Evolutionary conservation across 2,329 filamentous ascomycete genomes (phyloP).

Genomic region (Cordyceps cicadae): DNA sequence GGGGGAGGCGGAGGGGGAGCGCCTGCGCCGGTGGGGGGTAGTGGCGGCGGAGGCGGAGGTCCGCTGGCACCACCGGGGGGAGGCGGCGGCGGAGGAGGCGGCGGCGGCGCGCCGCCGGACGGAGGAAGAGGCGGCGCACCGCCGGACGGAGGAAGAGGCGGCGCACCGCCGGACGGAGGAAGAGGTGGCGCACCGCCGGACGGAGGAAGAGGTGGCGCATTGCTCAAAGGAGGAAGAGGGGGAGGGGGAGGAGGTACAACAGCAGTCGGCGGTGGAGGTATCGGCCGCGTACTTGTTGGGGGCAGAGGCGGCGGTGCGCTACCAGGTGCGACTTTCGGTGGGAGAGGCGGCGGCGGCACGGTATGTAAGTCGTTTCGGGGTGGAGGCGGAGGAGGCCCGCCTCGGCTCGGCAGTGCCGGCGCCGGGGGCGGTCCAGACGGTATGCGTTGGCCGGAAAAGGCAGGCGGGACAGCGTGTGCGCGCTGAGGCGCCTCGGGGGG

Average conservation of each 20-base stretch:
- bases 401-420: constrained; percentile 67
- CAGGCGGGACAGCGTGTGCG: constrained; percentile 70
- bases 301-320: constrained; percentile 36
- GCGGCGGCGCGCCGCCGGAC: constrained; percentile 26
- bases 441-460: constrained; percentile 62
- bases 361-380: constrained; percentile 28
- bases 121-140: too few species aligned
- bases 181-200: constrained; percentile 41
- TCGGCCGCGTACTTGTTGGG: constrained; percentile 42
- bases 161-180: constrained; percentile 38
- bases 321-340: constrained; percentile 38
- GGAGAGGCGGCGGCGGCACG: constrained; percentile 34
- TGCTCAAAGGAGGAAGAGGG: constrained; percentile 41
- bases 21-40: constrained; percentile 35
- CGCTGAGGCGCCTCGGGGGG: constrained; percentile 39
- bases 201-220: constrained; percentile 40
- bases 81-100: constrained; percentile 30
- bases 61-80: constrained; percentile 21
- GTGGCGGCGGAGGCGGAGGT: constrained; percentile 27
- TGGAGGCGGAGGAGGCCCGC: constrained; percentile 63
- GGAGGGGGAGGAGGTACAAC: constrained; percentile 29
- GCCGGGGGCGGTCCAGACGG: constrained; percentile 29
- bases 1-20: constrained; percentile 32
- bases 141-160: constrained; percentile 42
- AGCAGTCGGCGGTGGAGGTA: constrained; percentile 43